Evolutionary conservation across 2,329 filamentous ascomycete genomes (phyloP).

Genomic region (Reticulascus tulasneorum): DNA sequence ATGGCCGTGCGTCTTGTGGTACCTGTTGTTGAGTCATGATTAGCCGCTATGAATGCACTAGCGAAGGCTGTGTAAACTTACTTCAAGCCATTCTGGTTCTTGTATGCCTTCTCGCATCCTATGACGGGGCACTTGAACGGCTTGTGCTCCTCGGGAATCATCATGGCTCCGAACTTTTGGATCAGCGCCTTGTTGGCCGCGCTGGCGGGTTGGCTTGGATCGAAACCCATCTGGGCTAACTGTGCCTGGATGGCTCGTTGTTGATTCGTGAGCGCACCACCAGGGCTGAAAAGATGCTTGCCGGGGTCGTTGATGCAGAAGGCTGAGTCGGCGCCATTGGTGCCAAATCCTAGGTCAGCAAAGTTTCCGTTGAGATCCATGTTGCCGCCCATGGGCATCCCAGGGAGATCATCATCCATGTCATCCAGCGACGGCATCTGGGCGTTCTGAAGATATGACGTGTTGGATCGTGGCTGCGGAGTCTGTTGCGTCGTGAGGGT

Average conservation of each 20-base stretch:
- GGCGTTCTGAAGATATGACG: slow-evolving; percentile 41
- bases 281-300: slow-evolving; percentile 87
- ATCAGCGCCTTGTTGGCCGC: slow-evolving; percentile 62
- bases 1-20: slow-evolving; percentile 81
- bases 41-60: slow-evolving; percentile 2
- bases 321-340: slow-evolving; percentile 37
- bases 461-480: slow-evolving; percentile 35
- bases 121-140: slow-evolving; percentile 97
- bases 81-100: slow-evolving; percentile 98
- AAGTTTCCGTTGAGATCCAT: slow-evolving; percentile 53
- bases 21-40: slow-evolving; percentile 35
- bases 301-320: slow-evolving; percentile 86
- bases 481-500: slow-evolving; percentile 77
- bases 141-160: slow-evolving; percentile 86
- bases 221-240: slow-evolving; percentile 69
- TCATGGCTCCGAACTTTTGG: slow-evolving; percentile 55
- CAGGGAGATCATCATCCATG: slow-evolving; percentile 69
- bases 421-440: slow-evolving; percentile 64
- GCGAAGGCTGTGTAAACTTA: slow-evolving; percentile 44
- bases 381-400: slow-evolving; percentile 58
- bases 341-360: slow-evolving; percentile 53
- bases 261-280: slow-evolving; percentile 61
- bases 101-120: slow-evolving; percentile 98
- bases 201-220: slow-evolving; percentile 71
- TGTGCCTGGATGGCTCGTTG: slow-evolving; percentile 65